A percentile compares a stretch with the other conserved stretches of the same genome.
These are phyloP conservation scores for Penicillium manginii DNA, from an alignment of 495 filamentous ascomycete species.

Conservation along the genomic window DNA sequence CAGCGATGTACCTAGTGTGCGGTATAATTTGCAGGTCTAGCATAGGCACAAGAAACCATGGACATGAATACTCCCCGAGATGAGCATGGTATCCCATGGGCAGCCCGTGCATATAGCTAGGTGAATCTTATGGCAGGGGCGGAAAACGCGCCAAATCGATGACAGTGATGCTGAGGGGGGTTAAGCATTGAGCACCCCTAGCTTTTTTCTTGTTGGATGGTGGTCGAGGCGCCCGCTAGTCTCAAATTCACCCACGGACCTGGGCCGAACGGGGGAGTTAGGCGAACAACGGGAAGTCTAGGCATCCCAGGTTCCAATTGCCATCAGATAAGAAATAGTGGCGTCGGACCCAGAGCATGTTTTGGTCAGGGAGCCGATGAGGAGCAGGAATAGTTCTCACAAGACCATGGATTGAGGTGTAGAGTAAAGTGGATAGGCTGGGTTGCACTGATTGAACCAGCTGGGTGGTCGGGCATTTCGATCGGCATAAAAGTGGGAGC, in stretches of 20 bases:
- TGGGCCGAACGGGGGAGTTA: background rate
- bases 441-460: background rate
- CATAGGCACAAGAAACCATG: background rate
- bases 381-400: background rate
- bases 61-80: background rate
- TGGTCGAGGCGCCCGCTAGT: background rate
- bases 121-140: too few species aligned
- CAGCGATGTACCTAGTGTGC: too few species aligned
- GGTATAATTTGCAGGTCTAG: too few species aligned
- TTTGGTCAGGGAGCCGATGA: background rate
- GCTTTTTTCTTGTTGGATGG: background rate
- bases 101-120: background rate
- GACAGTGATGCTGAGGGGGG: background rate
- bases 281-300: background rate
- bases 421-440: too few species aligned
- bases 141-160: background rate
- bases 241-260: background rate
- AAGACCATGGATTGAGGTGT: background rate
- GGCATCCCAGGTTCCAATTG: background rate
- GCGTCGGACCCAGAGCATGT: constrained; percentile 1
- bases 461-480: background rate
- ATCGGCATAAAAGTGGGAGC: background rate
- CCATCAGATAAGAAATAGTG: constrained; percentile 15
- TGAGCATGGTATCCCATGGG: background rate
- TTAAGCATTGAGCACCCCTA: background rate